Evolutionary conservation across 2,329 filamentous ascomycete genomes (phyloP).

Genomic region (Epicoccum nigrum): DNA sequence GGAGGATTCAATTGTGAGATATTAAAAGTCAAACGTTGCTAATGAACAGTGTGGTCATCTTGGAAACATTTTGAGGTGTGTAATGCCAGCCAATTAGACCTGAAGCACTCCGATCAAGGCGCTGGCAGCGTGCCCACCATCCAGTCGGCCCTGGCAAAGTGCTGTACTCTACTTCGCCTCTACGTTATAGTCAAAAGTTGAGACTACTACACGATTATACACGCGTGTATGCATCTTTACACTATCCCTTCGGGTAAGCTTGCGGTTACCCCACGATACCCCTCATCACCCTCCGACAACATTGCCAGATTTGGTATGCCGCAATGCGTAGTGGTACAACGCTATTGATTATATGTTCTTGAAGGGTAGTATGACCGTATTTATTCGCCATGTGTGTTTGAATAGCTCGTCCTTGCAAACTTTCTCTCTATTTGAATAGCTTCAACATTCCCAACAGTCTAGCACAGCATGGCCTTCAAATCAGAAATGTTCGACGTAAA

Average conservation of each 20-base stretch:
- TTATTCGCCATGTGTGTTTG: neutral
- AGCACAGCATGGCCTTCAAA: neutral
- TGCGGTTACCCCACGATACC: constrained; percentile 25
- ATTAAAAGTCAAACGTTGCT: too few relatives aligned
- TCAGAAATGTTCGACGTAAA: constrained; percentile 32
- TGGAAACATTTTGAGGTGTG: too few relatives aligned
- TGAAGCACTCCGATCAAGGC: too few relatives aligned
- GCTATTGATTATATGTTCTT: neutral
- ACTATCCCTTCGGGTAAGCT: constrained; percentile 5
- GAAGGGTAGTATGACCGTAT: neutral
- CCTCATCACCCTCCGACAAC: constrained; percentile 7
- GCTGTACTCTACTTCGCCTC: too few relatives aligned
- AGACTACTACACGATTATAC: neutral
- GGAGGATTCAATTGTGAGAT: too few relatives aligned
- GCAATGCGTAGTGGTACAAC: neutral
- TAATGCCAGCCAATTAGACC: too few relatives aligned
- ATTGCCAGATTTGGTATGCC: constrained; percentile 22
- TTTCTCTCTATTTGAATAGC: neutral
- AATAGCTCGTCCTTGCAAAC: too few relatives aligned
- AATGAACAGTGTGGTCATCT: too few relatives aligned
- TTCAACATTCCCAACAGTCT: neutral
- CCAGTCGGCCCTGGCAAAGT: too few relatives aligned
- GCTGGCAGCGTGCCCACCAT: too few relatives aligned
- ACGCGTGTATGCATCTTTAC: neutral
- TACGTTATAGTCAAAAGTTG: too few relatives aligned